These are phyloP conservation scores for Colletotrichum cordylinicola DNA, from an alignment of 2,329 filamentous ascomycete species.

Conservation along the genomic window DNA sequence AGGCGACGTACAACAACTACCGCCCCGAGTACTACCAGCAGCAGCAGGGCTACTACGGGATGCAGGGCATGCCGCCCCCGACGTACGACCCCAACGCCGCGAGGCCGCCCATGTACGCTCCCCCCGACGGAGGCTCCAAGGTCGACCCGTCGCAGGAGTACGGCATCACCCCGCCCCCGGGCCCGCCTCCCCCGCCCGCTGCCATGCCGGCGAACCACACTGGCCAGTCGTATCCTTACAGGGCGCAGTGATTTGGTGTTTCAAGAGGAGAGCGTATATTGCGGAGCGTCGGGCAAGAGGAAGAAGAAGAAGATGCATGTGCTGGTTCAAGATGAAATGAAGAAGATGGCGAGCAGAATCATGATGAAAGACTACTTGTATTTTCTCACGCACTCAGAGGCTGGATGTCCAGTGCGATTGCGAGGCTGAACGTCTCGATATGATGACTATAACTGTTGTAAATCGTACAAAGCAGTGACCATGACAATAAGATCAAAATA, in stretches of 20 bases:
- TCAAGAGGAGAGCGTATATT: not conserved
- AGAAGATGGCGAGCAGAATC: not conserved
- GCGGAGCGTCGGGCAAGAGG: not conserved
- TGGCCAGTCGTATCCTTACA: slow-evolving; percentile 37
- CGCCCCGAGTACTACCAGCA: slow-evolving; percentile 37
- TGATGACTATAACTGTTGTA: not conserved
- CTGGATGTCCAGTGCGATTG: not conserved
- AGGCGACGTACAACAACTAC: slow-evolving; percentile 46
- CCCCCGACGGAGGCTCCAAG: slow-evolving; percentile 57
- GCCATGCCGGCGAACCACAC: slow-evolving; percentile 34
- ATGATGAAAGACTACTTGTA: not conserved
- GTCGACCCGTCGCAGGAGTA: slow-evolving; percentile 45
- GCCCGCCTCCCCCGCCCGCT: slow-evolving; percentile 47
- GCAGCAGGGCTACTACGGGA: slow-evolving; percentile 41
- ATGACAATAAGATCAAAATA: not conserved
- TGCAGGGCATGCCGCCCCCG: slow-evolving; percentile 60
- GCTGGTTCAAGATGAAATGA: not conserved
- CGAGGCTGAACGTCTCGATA: not conserved
- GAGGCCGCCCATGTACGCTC: slow-evolving; percentile 61
- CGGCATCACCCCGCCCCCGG: slow-evolving; percentile 46
- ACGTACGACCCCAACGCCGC: slow-evolving; percentile 61
- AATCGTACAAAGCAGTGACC: not conserved
- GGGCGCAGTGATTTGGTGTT: not conserved
- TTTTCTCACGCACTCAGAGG: not conserved
- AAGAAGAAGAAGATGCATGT: not conserved